Evolutionary conservation across 139 green algal species (phyloP).

Genomic region (Nannochloris sp.): DNA sequence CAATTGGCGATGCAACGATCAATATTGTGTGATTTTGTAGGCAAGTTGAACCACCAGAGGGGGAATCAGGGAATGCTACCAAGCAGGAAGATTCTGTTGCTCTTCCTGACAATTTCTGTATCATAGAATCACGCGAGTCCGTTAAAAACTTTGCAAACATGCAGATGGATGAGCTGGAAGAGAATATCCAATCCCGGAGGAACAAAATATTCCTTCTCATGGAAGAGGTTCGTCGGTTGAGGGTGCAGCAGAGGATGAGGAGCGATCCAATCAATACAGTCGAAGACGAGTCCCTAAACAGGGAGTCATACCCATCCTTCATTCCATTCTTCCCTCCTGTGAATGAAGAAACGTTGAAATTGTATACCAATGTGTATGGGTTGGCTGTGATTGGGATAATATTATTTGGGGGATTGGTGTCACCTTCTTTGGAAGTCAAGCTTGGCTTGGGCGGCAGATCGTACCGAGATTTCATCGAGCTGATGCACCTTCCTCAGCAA

Average conservation of each 20-base stretch:
- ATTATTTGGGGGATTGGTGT: constrained; percentile 84
- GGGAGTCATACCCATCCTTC: constrained; percentile 56
- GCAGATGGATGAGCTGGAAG: constrained; percentile 66
- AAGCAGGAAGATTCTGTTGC: constrained; percentile 13
- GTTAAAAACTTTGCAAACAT: constrained; percentile 79
- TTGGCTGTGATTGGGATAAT: constrained; percentile 69
- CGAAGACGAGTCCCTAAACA: background rate
- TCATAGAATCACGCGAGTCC: constrained; percentile 87
- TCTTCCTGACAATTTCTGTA: constrained; percentile 76
- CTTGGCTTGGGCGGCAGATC: constrained; percentile 84
- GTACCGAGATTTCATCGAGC: constrained; percentile 88
- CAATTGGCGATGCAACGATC: no score
- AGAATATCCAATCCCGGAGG: constrained; percentile 63
- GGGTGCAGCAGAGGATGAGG: constrained; percentile 91
- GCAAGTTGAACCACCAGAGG: no score
- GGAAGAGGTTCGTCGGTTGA: constrained; percentile 90
- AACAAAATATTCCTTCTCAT: constrained; percentile 95
- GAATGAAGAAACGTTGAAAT: constrained; percentile 67
- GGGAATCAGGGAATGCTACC: background rate
- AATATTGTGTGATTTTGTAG: no score
- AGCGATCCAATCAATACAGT: constrained; percentile 19
- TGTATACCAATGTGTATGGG: constrained; percentile 76
- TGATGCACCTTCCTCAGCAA: constrained; percentile 81
- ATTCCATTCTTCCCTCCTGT: constrained; percentile 86
- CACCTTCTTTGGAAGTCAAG: constrained; percentile 82